Conservation (phyloP, 495 filamentous ascomycete genomes). For the Hypoxylon cercidicola region DNA sequence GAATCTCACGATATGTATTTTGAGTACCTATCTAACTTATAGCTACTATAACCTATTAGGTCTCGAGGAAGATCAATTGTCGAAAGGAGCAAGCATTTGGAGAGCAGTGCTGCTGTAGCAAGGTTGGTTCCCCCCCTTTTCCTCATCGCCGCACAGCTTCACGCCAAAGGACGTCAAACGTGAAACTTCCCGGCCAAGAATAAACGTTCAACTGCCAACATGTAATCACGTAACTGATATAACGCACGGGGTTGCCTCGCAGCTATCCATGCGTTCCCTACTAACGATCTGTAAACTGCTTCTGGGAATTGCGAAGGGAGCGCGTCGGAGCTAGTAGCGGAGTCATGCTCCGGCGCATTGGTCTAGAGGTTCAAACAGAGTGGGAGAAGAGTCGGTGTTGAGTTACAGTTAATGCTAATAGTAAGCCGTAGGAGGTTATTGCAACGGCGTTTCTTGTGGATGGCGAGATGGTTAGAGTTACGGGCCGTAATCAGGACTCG, state of each 20-base stretch:
- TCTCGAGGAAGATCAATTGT: background rate
- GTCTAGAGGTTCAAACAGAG: background rate
- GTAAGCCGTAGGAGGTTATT: slow-evolving; percentile 30
- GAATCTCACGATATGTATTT: background rate
- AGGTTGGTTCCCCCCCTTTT: background rate
- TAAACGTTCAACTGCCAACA: slow-evolving; percentile 1
- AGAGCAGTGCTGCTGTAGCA: background rate
- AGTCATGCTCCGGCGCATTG: background rate
- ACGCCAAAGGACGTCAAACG: slow-evolving; percentile 4
- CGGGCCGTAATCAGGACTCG: slow-evolving; percentile 1
- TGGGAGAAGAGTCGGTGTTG: slow-evolving; percentile 2
- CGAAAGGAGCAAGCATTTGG: background rate
- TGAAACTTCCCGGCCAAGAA: slow-evolving; percentile 1
- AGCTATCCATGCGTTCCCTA: slow-evolving; percentile 29
- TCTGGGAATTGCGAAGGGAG: slow-evolving; percentile 1
- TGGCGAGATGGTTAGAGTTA: slow-evolving; percentile 8
- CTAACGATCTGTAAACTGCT: slow-evolving; percentile 9
- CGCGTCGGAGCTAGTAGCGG: background rate
- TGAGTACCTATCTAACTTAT: background rate
- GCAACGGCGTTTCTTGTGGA: slow-evolving; percentile 9
- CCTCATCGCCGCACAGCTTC: background rate
- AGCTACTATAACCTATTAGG: background rate
- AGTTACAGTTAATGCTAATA: slow-evolving; percentile 26
- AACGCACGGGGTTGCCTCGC: slow-evolving; percentile 21
- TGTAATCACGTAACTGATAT: background rate